Conservation (phyloP, 257 asterid genomes). For the Solanum virginianum region DNA sequence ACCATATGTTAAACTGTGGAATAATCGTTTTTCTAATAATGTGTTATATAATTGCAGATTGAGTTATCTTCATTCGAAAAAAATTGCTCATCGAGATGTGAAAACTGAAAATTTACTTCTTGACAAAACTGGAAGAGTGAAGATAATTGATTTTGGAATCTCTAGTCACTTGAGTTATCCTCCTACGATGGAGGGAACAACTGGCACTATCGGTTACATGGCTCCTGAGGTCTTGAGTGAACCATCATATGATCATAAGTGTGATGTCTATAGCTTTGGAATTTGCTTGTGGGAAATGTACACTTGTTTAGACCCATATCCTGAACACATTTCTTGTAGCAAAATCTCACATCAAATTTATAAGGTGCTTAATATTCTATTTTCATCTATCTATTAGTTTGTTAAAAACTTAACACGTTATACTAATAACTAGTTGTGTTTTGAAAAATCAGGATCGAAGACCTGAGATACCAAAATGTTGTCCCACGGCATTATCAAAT, state of each 20-base stretch:
- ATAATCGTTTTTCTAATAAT: background rate
- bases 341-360: background rate
- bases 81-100: constrained; percentile 18
- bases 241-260: constrained; percentile 2
- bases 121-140: background rate
- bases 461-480: background rate
- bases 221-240: constrained; percentile 8
- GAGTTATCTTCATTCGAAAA: constrained; percentile 9
- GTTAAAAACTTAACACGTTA: no score
- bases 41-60: background rate
- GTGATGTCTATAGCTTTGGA: constrained; percentile 19
- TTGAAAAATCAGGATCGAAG: background rate
- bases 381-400: background rate
- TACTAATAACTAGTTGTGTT: background rate
- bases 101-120: constrained; percentile 9
- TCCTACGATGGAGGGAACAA: background rate
- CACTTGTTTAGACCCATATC: background rate
- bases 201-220: constrained; percentile 10
- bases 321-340: background rate
- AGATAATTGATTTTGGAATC: constrained; percentile 14
- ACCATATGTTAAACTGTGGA: background rate
- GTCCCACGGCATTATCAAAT: constrained; percentile 5
- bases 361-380: background rate
- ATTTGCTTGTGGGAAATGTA: constrained; percentile 22
- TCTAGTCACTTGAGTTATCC: background rate